Percentiles rank a stretch among this genome's conserved stretches.
Conservation (phyloP, 2,329 filamentous ascomycete species). For the Phaeophleospora eucalypticola region DNA sequence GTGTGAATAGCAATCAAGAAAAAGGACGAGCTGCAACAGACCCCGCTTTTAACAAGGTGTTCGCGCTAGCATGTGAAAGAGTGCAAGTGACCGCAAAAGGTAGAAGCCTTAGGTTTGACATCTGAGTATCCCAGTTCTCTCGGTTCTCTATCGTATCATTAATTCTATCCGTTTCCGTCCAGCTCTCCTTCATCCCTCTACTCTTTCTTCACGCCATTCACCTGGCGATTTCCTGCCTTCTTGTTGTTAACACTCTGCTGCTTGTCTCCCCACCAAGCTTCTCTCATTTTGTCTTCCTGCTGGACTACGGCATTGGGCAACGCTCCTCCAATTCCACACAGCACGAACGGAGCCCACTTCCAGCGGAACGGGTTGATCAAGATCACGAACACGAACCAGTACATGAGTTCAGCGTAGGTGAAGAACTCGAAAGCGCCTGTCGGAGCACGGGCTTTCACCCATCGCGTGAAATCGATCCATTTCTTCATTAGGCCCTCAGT, state of each 20-base stretch:
- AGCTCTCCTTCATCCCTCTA: neutral
- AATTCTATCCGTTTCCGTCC: too few species aligned
- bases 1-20: too few species aligned
- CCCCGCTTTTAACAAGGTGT: too few species aligned
- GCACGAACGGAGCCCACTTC: conserved; percentile 85
- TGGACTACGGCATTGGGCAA: conserved; percentile 64
- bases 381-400: conserved; percentile 80
- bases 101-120: too few species aligned
- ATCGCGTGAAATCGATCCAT: conserved; percentile 80
- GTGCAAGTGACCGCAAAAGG: too few species aligned
- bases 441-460: conserved; percentile 65
- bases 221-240: neutral
- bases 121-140: too few species aligned
- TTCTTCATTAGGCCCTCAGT: conserved; percentile 70
- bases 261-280: conserved; percentile 38
- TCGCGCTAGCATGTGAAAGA: too few species aligned
- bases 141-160: too few species aligned
- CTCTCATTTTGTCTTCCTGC: conserved; percentile 59
- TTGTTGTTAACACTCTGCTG: too few species aligned
- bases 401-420: conserved; percentile 77
- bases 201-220: neutral
- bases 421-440: conserved; percentile 83
- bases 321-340: conserved; percentile 66
- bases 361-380: conserved; percentile 79
- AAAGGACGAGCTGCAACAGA: too few species aligned